Evolutionary conservation across 805 yeast genomes (phyloP), one percentile per base, ranked within the genome.

Genomic region (Yarrowia sp.): DNA sequence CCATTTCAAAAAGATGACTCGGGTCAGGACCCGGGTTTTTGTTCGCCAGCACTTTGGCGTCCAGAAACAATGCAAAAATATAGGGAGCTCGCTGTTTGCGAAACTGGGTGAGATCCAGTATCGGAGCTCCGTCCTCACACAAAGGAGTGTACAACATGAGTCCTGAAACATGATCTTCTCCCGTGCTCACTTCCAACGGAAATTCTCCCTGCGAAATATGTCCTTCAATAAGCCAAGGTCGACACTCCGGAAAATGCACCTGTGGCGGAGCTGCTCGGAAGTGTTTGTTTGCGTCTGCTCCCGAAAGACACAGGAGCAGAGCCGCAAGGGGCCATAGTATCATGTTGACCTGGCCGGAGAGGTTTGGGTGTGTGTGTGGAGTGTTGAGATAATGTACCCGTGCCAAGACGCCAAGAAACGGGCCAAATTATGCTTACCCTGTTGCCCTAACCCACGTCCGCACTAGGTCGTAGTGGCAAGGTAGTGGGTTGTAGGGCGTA

Each of bases 371-470:
- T 49, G 40, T 7, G 28, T 21, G 26, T 12, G 14, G 22, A n/a
- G 17, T 32, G 7, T 35, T 12, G n/a, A 21, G 56, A 16, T 48
- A 17, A 30, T 48, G 56, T 30, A 33, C 12, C 16, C 16, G 32
- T 24, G 59, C 59, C 59, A 52, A 52, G 59, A 52, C 59, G 59
- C 59, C 59, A 52, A 52, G 59, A 52, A 52, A 52, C 59, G 59
- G 59, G 44, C 59, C 59, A 52, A 52, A 36, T 52, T 52, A 52
- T 35, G 59, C 59, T 52, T 52, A 35, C 33, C 56, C 40, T 28
- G 12, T 26, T 9, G 21, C 56, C 56, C 56, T 49, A 32, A 32
- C 56, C 56, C 38, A n/a, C 40, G 14, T 19, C 10, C 21, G 19
- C 4, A n/a, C 7, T 36, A 36, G 21, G 40, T 36, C 11, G n/a